Evolutionary conservation across 1,139 yeast genomes (phyloP), one percentile per base, ranked within the genome.

Genomic region (Diutina catenulata): DNA sequence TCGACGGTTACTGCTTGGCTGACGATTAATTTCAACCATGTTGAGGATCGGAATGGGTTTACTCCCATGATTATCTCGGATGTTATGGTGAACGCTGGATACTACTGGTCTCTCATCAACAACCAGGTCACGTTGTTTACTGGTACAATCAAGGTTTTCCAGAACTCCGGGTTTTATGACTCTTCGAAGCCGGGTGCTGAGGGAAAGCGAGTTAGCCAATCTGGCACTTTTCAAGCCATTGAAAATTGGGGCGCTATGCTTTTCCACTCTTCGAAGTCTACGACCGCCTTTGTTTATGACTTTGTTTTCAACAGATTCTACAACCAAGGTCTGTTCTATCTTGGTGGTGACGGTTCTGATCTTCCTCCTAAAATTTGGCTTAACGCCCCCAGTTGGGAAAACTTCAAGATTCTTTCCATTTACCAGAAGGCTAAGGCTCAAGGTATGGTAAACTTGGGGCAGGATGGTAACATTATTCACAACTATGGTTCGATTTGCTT

Each of bases 401-500:
- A 31, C 35, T 9, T n/a, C n/a, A 25, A 25, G 15, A 21, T 21
- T 16, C 7, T 31, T 5, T 13, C n/a, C 8, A 21, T 31, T 25
- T 21, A 31, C 25, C 35, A 31, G 14, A 13, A n/a, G 11, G 9
- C 11, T 13, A n/a, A 11, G 18, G 13, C 35, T 9, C n/a, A 25
- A 10, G 26, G 35, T 13, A 21, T 19, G n/a, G 25, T 21, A 8
- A 13, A 20, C 35, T 6, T 21, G 13, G 35, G 35, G 8, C 19
- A 8, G n/a, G 35, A 25, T 13, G 35, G 26, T 21, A 15, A 24
- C 2, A 13, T 32, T 3, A 26, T 41, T 24, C 33, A 23, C 13
- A 43, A 43, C 33, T 14, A 33, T 7, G 45, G 45, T 6, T 25
- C 39, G 5, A 40, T 43, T 11, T 41, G 45, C 23, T 36, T 43